Base-by-base conservation (phyloP, 805 yeast genomes). In the Wickerhamomyces strasburgensis region DNA sequence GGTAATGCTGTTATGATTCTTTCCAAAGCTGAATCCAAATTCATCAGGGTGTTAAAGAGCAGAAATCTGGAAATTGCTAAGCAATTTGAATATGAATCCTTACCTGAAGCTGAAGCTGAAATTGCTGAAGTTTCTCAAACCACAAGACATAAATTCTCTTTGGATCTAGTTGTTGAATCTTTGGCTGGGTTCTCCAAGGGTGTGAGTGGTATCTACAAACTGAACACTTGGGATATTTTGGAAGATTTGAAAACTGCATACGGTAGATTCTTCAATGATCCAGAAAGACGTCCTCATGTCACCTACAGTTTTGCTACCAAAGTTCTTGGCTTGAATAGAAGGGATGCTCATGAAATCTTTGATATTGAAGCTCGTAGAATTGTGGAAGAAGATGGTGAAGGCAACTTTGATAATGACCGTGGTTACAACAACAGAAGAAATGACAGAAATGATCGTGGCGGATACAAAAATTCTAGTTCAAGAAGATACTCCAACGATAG, bases 1-100 rank as follows among this genome's bases (percentile, higher is more conserved):
- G 98, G 98, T 44, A 67, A 71, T 33, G 84, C 96, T 5, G 60
- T 75, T 13, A 58, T 84, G 40, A 79, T 76, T 54, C 51, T 78
- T 33, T 66, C 82, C 21, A 59, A 69, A 44, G 60, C 64, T 33
- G 95, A 88, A 58, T 47, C 61, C 26, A 70, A 71, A 24, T 88
- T 76, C 57, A 60, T 77, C 27, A 58, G 62, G 27, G 62, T 65
- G 3, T 68, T 86, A 52, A 58, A 62, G 33, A 57, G 68, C 39
- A 75, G 73, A 53, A 78, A 77, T 31, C 75, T 86, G 51, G 60
- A 55, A 21, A 79, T 85, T 42, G 51, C 65, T 11, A 68, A 72
- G 31, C 64, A 58, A 37, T 53, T 51, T 23, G 58, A 63, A 8
- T 73, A 68, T 46, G 64, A 62, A 25, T 53, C 64, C 13, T 54